Evolutionary conservation across 129 eudicot genomes (phyloP).

Genomic region (Deinandra increscens): DNA sequence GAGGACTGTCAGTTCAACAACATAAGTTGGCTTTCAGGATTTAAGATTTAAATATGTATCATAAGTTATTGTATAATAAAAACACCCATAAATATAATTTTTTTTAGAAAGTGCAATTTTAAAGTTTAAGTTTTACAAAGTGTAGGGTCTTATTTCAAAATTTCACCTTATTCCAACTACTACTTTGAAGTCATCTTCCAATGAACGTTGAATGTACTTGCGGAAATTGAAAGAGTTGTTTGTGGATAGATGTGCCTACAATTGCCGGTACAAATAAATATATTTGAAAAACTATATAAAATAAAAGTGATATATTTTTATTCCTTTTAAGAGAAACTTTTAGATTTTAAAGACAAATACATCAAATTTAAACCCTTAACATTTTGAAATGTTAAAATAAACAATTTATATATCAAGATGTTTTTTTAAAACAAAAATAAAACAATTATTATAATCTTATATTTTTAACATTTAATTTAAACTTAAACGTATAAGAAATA

Average conservation of each 20-base stretch:
- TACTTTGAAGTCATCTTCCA: constrained; percentile 59
- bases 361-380: no score
- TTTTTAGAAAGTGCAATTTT: background rate
- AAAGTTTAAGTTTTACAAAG: background rate
- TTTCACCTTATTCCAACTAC: constrained; percentile 56
- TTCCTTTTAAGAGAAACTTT: no score
- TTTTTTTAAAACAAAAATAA: no score
- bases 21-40: background rate
- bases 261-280: background rate
- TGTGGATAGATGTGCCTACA: constrained; percentile 53
- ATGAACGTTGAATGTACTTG: constrained; percentile 49
- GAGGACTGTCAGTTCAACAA: constrained; percentile 37
- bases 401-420: no score
- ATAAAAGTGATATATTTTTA: no score
- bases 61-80: background rate
- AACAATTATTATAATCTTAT: no score
- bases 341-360: no score
- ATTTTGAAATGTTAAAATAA: no score
- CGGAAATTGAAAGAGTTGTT: constrained; percentile 49
- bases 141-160: background rate
- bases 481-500: no score
- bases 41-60: background rate
- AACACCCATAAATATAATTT: background rate
- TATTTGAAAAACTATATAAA: background rate
- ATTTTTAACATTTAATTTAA: no score